Evolutionary conservation across 768 basidiomycete genomes (phyloP).

Genomic region (Bullera alba): DNA sequence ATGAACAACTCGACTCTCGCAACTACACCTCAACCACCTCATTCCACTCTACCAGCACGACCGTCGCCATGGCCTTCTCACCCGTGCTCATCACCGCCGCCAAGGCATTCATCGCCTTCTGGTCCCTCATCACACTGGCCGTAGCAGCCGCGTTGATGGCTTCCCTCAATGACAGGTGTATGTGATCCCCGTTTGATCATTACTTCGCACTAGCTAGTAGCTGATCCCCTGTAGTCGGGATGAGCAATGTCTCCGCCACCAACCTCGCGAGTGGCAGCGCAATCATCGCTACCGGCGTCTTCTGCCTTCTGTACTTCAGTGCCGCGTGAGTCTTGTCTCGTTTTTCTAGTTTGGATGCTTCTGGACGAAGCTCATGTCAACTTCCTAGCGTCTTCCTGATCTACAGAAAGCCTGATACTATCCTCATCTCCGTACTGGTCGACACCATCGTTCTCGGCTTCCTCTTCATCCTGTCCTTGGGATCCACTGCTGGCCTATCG

Average conservation of each 20-base stretch:
- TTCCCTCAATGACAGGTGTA: slow-evolving; percentile 8
- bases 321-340: slow-evolving; percentile 14
- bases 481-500: slow-evolving; percentile 14
- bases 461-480: slow-evolving; percentile 54
- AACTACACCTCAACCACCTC: no score
- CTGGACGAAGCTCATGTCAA: background rate
- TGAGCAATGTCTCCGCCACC: slow-evolving; percentile 5
- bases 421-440: slow-evolving; percentile 70
- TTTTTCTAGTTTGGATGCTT: no score
- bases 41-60: no score
- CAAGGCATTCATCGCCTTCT: slow-evolving; percentile 29
- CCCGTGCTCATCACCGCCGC: slow-evolving; percentile 13
- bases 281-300: slow-evolving; percentile 20
- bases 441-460: slow-evolving; percentile 61
- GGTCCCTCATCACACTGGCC: slow-evolving; percentile 28
- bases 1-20: no score
- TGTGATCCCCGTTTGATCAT: slow-evolving; percentile 3
- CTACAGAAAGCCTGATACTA: slow-evolving; percentile 48
- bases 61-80: slow-evolving; percentile 17
- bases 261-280: slow-evolving; percentile 28
- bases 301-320: slow-evolving; percentile 20
- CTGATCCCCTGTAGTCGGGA: slow-evolving; percentile 5
- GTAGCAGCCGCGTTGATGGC: slow-evolving; percentile 20
- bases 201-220: background rate
- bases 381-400: slow-evolving; percentile 14